Evolutionary conservation across 306 rosid genomes (phyloP).

Genomic region (Cicer chorassanicum): DNA sequence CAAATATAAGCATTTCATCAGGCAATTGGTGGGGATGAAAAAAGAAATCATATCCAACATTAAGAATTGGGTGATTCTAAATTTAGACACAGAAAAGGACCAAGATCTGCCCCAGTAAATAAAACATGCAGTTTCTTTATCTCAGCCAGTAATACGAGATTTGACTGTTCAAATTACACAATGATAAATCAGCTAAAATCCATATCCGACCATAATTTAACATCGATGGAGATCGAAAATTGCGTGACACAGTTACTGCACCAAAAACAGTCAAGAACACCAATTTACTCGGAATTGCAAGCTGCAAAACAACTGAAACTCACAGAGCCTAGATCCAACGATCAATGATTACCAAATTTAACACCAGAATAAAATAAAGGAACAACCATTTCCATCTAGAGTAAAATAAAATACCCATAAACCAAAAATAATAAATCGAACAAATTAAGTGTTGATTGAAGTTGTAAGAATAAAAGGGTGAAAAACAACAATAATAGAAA

Average conservation of each 20-base stretch:
- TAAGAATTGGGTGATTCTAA: neutral
- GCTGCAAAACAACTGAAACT: slow-evolving; percentile 5
- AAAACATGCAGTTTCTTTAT: too few species aligned
- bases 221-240: too few species aligned
- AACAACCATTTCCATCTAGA: neutral
- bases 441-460: neutral
- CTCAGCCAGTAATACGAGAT: too few species aligned
- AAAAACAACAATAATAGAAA: neutral
- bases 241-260: too few species aligned
- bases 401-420: slow-evolving; percentile 3
- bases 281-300: slow-evolving; percentile 5
- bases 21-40: slow-evolving; percentile 2
- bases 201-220: too few species aligned
- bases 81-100: neutral
- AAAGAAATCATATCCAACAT: neutral
- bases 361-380: neutral
- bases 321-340: neutral
- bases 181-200: too few species aligned
- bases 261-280: too few species aligned
- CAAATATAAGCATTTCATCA: slow-evolving; percentile 40
- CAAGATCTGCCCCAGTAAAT: too few species aligned
- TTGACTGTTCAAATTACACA: too few species aligned
- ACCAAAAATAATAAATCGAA: slow-evolving; percentile 1
- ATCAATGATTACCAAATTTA: slow-evolving; percentile 16
- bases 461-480: neutral